A percentile compares a stretch with the other conserved stretches of the same genome.
phyloP scores from a whole-genome alignment of 73 alveolate genomes.

The Paramecium sexaurelia region DNA sequence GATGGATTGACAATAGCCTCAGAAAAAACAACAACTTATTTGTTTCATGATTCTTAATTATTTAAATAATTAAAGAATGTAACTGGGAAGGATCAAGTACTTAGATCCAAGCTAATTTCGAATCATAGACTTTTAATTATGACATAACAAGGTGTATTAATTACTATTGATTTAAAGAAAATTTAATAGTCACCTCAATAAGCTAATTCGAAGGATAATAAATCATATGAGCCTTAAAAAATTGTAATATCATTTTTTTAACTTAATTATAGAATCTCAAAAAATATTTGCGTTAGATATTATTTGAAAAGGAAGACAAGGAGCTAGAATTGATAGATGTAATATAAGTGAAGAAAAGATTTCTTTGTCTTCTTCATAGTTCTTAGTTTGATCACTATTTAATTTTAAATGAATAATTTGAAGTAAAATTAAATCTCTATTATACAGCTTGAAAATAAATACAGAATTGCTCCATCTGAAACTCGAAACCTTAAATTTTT shows the following conservation, averaged over 20 bases:
- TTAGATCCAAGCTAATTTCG: neutral
- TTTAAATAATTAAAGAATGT: conserved; percentile 17
- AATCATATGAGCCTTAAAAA: neutral
- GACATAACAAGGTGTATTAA: neutral
- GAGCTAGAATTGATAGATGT: neutral
- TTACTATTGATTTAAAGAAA: neutral
- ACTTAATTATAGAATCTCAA: neutral
- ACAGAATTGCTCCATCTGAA: neutral
- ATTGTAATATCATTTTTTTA: neutral
- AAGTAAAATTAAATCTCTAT: neutral
- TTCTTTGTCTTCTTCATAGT: neutral
- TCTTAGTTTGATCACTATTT: neutral
- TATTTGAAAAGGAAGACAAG: neutral
- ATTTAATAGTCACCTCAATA: neutral
- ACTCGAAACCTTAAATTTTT: neutral
- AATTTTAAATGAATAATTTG: neutral
- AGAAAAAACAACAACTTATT: neutral
- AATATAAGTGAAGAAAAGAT: neutral
- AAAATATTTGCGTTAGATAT: neutral
- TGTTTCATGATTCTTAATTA: neutral
- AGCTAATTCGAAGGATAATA: neutral
- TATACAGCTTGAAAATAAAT: neutral
- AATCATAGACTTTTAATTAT: neutral
- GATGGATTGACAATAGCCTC: neutral
- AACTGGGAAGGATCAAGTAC: conserved; percentile 11